Percentiles rank a stretch among this genome's conserved stretches.
phyloP scores from a whole-genome alignment of 75 land plant genomes.

The Sequoiadendron giganteum region DNA sequence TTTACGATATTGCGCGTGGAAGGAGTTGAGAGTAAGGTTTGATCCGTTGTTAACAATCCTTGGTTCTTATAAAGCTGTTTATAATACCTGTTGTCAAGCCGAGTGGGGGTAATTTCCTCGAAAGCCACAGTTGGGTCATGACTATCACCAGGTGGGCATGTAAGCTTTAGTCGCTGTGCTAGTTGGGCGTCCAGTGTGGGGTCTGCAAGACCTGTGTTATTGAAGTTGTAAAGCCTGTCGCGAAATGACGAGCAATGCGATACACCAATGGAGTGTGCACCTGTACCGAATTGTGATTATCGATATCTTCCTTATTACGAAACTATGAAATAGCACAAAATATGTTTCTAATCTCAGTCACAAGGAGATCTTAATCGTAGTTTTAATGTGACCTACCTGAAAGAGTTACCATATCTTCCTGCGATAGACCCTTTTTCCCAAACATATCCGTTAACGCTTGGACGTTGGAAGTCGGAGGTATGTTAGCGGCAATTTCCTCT shows the following conservation, averaged over 20 bases:
- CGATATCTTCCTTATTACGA: neutral
- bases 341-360: too few relatives aligned
- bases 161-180: neutral
- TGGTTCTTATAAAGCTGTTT: slow-evolving; percentile 10
- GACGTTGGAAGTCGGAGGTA: slow-evolving; percentile 33
- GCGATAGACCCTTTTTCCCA: slow-evolving; percentile 22
- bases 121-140: slow-evolving; percentile 11
- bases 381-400: slow-evolving; percentile 24
- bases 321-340: too few relatives aligned
- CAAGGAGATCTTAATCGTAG: neutral
- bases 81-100: slow-evolving; percentile 24
- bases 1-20: neutral
- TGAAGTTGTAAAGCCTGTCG: slow-evolving; percentile 19
- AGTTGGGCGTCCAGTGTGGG: neutral
- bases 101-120: slow-evolving; percentile 19
- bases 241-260: slow-evolving; percentile 20
- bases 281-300: neutral
- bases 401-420: slow-evolving; percentile 46
- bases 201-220: neutral
- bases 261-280: slow-evolving; percentile 31
- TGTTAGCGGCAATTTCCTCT: neutral
- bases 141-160: neutral
- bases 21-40: neutral
- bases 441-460: slow-evolving; percentile 27
- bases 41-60: slow-evolving; percentile 27